phyloP scores from a whole-genome alignment of 2,329 filamentous ascomycete species.

The Tolypocladium paradoxum region DNA sequence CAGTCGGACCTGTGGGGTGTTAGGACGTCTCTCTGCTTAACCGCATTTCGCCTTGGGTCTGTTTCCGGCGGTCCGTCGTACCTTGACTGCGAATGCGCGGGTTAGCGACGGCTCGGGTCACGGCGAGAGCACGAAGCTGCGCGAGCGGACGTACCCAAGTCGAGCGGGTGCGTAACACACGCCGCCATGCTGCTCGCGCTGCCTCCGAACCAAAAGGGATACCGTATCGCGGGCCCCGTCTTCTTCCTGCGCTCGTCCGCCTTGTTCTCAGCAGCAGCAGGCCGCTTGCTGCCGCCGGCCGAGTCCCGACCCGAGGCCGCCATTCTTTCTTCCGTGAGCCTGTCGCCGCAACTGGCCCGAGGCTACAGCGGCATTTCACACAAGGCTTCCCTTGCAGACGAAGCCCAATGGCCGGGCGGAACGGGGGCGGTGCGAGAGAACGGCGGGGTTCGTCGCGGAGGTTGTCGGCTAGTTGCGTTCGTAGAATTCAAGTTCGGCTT shows the following conservation, averaged over 20 bases:
- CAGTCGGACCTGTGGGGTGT: constrained; percentile 58
- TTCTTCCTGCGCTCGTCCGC: constrained; percentile 21
- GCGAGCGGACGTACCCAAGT: constrained; percentile 60
- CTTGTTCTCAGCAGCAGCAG: not conserved
- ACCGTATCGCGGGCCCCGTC: constrained; percentile 33
- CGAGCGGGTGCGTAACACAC: constrained; percentile 83
- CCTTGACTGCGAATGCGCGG: constrained; percentile 6
- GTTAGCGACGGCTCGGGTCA: not conserved
- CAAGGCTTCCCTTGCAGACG: not conserved
- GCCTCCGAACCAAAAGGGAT: constrained; percentile 94
- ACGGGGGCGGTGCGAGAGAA: not conserved
- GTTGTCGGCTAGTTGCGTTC: not conserved
- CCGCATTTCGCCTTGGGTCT: not conserved
- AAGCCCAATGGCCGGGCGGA: not conserved
- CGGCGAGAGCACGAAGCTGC: not conserved
- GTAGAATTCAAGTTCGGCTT: not conserved
- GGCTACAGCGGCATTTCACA: not conserved
- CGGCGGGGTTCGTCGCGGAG: not conserved
- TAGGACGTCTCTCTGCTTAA: not conserved
- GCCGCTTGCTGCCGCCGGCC: not conserved
- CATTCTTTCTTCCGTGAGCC: not conserved
- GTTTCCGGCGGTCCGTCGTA: not conserved
- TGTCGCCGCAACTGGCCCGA: not conserved
- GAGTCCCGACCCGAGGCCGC: not conserved
- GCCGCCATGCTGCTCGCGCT: constrained; percentile 89